phyloP scores from a whole-genome alignment of 129 eudicot genomes.

The sunflower (Helianthus annuus) region DNA sequence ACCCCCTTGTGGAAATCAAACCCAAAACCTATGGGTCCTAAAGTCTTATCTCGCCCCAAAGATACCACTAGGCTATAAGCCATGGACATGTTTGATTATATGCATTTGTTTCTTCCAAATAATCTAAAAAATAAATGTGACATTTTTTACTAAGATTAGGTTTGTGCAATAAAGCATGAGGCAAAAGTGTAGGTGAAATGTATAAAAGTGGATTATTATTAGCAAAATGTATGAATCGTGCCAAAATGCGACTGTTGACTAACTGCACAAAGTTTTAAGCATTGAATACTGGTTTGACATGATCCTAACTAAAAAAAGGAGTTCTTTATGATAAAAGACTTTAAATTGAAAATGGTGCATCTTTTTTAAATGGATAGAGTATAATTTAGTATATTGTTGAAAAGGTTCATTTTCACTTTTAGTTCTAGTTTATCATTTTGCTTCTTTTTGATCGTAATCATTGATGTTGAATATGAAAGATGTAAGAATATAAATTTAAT shows the following conservation, averaged over 20 bases:
- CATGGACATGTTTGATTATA: too few species aligned
- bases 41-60: too few species aligned
- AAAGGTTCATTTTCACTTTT: too few species aligned
- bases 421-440: too few species aligned
- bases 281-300: not conserved
- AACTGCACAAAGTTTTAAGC: not conserved
- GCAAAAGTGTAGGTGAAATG: constrained; percentile 2
- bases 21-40: too few species aligned
- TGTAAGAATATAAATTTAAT: too few species aligned
- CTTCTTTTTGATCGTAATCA: too few species aligned
- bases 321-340: not conserved
- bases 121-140: not conserved
- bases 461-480: too few species aligned
- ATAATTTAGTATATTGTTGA: too few species aligned
- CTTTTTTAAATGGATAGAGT: not conserved
- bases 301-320: not conserved
- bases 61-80: too few species aligned
- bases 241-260: not conserved
- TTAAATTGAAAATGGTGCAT: not conserved
- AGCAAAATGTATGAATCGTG: constrained; percentile 5
- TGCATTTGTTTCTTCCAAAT: not conserved
- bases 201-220: not conserved
- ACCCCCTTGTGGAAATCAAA: too few species aligned
- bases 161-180: not conserved
- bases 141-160: not conserved